Conservation (phyloP, 1,284 basidiomycete genomes). For the Pseudozyma tsukubaensis region DNA sequence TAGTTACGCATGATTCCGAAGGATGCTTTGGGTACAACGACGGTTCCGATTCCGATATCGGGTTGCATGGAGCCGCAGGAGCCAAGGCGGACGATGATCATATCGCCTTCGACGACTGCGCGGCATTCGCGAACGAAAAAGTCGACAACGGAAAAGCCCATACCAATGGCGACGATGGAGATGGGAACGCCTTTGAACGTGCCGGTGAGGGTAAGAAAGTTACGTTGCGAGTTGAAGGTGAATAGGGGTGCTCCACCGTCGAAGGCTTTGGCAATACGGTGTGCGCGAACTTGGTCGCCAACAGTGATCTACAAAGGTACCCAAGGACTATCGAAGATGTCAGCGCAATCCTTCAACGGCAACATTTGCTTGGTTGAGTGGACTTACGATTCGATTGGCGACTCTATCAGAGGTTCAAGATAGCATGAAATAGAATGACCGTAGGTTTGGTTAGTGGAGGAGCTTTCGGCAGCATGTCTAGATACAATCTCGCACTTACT, state of each 20-base stretch:
- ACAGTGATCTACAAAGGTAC: conserved; percentile 74
- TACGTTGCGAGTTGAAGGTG: conserved; percentile 77
- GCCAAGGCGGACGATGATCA: conserved; percentile 73
- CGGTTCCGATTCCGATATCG: conserved; percentile 76
- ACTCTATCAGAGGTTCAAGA: conserved; percentile 69
- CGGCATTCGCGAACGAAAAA: conserved; percentile 85
- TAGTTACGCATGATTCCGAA: conserved; percentile 80
- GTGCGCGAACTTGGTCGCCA: conserved; percentile 78
- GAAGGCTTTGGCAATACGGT: conserved; percentile 74
- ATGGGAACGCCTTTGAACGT: conserved; percentile 78
- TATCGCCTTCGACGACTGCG: conserved; percentile 81
- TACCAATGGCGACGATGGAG: conserved; percentile 82
- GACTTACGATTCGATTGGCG: conserved; percentile 77
- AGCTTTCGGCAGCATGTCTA: neutral
- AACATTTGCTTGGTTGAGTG: too few species aligned
- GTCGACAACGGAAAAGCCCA: conserved; percentile 76
- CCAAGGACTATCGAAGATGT: neutral
- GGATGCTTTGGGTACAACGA: conserved; percentile 78
- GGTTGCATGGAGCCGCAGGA: conserved; percentile 79
- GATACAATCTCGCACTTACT: too few species aligned
- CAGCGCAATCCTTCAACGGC: neutral
- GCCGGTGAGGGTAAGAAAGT: conserved; percentile 83
- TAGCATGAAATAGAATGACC: too few species aligned
- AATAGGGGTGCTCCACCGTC: conserved; percentile 74
- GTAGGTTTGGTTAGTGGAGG: neutral